Base-by-base conservation (phyloP, 192 early-diverging fungal species). In the Jimgerdemannia lactiflua region DNA sequence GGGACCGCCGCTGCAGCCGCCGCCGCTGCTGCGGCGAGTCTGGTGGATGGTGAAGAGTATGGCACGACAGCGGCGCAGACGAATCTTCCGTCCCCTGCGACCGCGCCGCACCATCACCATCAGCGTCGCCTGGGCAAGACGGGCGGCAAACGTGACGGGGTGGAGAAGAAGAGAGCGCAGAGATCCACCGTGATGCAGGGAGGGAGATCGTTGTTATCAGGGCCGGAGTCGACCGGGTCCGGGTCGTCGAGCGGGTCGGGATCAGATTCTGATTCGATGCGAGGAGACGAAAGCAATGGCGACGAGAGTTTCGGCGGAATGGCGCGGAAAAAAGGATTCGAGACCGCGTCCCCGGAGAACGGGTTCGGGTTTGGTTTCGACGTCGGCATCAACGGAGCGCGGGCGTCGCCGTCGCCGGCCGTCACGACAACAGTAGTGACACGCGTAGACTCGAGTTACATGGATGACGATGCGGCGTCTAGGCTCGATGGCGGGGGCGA, bases 1-100 rank as follows among this genome's bases (percentile, higher is more conserved):
- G 82, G 81, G 29, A 74, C 54, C 40, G 66, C 19, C 59, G 3
- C 65, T 41, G 4, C 49, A 64, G 29, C 54, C 14, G 40, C 41
- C 14, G 42, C 40, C 42, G 17, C n/a, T 70, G n/a, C 68, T 20
- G 69, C 69, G 20, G 44, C 67, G 42, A 73, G 14, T 65, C 19
- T 65, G 1, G 14, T 19, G 64, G 14, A 14, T 65, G 64, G 14
- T 65, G 14, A 65, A 65, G 14, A 65, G 19, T 29, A 29, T 29
- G 29, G 29, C 29, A 29, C 29, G 29, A 29, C 29, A 1, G 29
- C 29, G 29, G 29, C 29, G 29, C 29, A 29, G 29, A 29, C 29
- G 29, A 29, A 29, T 29, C 29, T 29, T 29, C 29, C 29, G 29
- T 29, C 29, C 29, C 1, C 29, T 29, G 29, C 29, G 29, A 29